phyloP scores from a whole-genome alignment of 495 filamentous ascomycete species.

The Cercophora newfieldiana region DNA sequence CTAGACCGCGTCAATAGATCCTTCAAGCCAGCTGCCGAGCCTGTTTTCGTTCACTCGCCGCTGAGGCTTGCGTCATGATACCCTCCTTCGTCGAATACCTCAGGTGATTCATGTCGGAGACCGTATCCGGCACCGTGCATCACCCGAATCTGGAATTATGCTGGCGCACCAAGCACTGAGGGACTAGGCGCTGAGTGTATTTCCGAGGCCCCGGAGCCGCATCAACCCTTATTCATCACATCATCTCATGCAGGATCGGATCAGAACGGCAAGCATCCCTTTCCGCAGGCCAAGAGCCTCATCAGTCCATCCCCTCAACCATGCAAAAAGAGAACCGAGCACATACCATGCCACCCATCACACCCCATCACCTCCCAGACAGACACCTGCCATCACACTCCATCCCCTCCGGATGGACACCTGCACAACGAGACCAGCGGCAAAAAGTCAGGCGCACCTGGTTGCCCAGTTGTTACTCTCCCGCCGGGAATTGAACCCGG shows the following conservation, averaged over 20 bases:
- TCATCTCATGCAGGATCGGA: no score
- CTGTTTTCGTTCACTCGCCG: background rate
- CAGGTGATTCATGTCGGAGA: background rate
- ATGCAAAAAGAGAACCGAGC: background rate
- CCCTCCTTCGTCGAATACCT: background rate
- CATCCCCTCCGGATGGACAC: background rate
- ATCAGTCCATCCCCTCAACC: background rate
- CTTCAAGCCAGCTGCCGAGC: background rate
- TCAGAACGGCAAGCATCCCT: no score
- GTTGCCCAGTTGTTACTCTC: background rate
- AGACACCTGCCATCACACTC: background rate
- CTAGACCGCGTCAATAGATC: background rate
- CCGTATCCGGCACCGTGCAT: background rate
- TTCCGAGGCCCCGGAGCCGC: no score
- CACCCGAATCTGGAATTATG: background rate
- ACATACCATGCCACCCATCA: background rate
- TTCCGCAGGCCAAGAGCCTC: background rate
- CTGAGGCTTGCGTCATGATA: background rate
- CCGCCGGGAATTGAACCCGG: background rate
- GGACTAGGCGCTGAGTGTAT: background rate
- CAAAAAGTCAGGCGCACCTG: background rate
- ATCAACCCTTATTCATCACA: no score
- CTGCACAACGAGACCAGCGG: background rate
- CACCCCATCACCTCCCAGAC: background rate
- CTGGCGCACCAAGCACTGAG: background rate